Evolutionary conservation across 1,284 basidiomycete genomes (phyloP), one percentile per base, ranked within the genome.

Genomic region (Singerocomus rubriflavus): DNA sequence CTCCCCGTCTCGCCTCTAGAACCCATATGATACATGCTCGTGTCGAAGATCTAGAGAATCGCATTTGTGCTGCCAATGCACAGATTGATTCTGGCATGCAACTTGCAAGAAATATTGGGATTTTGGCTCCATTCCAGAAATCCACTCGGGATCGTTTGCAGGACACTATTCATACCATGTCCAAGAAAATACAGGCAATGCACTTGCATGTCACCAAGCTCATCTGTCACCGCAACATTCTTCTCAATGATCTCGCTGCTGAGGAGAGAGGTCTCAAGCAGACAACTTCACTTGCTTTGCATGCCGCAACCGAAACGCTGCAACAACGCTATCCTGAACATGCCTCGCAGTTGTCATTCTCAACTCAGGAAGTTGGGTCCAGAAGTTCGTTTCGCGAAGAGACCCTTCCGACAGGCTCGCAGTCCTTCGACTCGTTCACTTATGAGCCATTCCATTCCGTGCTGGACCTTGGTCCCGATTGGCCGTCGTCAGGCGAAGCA

Each of bases 81-180:
- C 79, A 82, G 51, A 80, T 97, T n/a, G 81, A 88, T 42, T 71
- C 79, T 12, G 81, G 88, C 57, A 72, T 94, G 62, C 82, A 88
- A 26, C 71, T 88, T 35, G 82, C 88, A 16, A 83, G 88, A 37
- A 95, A 94, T 61, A 76, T 97, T n/a, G 85, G 85, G 2, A 81
- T 89, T 44, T 75, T 97, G 42, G 88, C 91, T 8, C 93, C 95
- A 2, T 95, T 98, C 68, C 90, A 88, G 62, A 81, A 81, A 46
- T 74, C 85, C 6, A 94, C 93, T 2, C 82, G 92, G 40, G 89
- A 91, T 54, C 79, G 85, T 40, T 76, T 98, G 32, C 73, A 82
- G 26, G 59, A 71, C 27, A 75, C 83, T 5, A 73, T 93, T 14
- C 82, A 85, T 55, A 73, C 71, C n/a, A 73, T 88, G 5, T 80